Evolutionary conservation across 805 yeast species (phyloP).

Genomic region (Myxozyma monticola): DNA sequence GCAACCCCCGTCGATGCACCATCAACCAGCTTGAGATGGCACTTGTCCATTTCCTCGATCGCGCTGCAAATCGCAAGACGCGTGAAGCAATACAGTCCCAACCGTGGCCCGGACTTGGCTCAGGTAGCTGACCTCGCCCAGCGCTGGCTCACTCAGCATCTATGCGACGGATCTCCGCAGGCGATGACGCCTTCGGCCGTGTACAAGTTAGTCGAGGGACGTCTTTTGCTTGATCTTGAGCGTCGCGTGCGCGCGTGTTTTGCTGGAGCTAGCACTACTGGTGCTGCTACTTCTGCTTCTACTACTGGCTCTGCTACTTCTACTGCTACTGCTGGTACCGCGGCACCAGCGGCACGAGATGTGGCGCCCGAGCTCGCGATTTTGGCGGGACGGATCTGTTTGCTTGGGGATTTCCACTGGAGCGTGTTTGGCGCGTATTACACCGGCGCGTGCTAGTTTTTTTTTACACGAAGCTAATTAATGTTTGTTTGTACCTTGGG

Average conservation of each 20-base stretch:
- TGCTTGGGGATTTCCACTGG: slow-evolving; percentile 29
- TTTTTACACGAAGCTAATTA: background rate
- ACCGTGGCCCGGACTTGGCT: slow-evolving; percentile 5
- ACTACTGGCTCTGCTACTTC: background rate
- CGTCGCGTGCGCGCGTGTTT: slow-evolving; percentile 13
- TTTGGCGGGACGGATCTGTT: slow-evolving; percentile 21
- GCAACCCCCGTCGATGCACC: background rate
- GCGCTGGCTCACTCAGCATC: slow-evolving; percentile 15
- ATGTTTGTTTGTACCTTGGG: background rate
- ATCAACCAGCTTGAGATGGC: slow-evolving; percentile 12
- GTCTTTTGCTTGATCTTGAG: slow-evolving; percentile 21
- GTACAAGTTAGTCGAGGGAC: slow-evolving; percentile 22
- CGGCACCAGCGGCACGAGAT: slow-evolving; percentile 16
- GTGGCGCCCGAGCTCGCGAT: slow-evolving; percentile 23
- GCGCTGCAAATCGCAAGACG: slow-evolving; percentile 28
- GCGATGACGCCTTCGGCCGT: slow-evolving; percentile 14
- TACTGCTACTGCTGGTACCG: background rate
- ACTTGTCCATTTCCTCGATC: slow-evolving; percentile 6
- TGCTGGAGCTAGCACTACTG: background rate
- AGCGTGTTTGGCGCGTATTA: slow-evolving; percentile 27
- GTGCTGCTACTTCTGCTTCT: background rate
- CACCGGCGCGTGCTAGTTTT: slow-evolving; percentile 4
- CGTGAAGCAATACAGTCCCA: slow-evolving; percentile 11
- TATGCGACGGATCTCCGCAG: background rate
- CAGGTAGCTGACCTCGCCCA: slow-evolving; percentile 10